Evolutionary conservation across 768 basidiomycete genomes (phyloP).

Genomic region (Hydnomerulius pinastri): DNA sequence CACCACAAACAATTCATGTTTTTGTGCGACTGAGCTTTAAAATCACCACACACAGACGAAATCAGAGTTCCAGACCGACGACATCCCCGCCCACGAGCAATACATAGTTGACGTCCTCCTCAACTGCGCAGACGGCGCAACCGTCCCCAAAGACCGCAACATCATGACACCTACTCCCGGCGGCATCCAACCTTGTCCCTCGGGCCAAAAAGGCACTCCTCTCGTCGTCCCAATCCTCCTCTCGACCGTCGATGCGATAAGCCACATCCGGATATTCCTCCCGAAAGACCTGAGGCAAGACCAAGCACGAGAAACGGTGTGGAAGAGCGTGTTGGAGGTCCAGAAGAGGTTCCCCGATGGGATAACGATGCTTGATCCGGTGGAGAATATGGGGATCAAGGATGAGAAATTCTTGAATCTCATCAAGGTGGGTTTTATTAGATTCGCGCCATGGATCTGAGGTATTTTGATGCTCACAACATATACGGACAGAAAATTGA

Average conservation of each 20-base stretch:
- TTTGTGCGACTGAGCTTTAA: neutral
- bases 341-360: slow-evolving; percentile 88
- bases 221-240: slow-evolving; percentile 88
- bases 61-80: slow-evolving; percentile 65
- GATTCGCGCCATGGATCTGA: neutral
- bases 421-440: slow-evolving; percentile 59
- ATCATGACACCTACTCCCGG: slow-evolving; percentile 58
- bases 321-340: slow-evolving; percentile 92
- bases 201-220: slow-evolving; percentile 74
- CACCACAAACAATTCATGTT: neutral
- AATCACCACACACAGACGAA: slow-evolving; percentile 57
- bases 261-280: slow-evolving; percentile 82
- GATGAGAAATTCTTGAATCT: slow-evolving; percentile 91
- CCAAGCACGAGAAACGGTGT: slow-evolving; percentile 75
- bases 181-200: slow-evolving; percentile 74
- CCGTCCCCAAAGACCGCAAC: slow-evolving; percentile 59
- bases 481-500: slow-evolving; percentile 74
- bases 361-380: slow-evolving; percentile 83
- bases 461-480: neutral
- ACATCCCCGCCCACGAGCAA: slow-evolving; percentile 80
- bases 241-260: slow-evolving; percentile 83
- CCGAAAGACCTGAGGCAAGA: slow-evolving; percentile 87
- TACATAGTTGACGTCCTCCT: slow-evolving; percentile 94
- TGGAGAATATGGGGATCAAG: slow-evolving; percentile 94
- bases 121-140: slow-evolving; percentile 67